A percentile compares a stretch with the other conserved stretches of the same genome.
These are phyloP conservation scores for Pelargonium exstipulatum DNA, from an alignment of 441 rosid species.

Conservation along the genomic window DNA sequence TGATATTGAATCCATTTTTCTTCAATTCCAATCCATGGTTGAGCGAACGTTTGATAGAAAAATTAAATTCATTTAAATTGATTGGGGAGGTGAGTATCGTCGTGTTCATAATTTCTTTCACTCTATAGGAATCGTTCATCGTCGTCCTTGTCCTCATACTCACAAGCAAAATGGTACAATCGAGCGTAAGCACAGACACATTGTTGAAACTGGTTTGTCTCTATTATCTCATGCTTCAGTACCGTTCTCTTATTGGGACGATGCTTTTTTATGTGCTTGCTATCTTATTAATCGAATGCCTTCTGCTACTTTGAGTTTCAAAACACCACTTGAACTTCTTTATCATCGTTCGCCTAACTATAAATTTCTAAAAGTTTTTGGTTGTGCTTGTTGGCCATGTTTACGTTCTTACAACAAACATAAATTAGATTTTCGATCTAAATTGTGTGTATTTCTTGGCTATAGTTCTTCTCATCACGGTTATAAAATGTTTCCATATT, in stretches of 20 bases:
- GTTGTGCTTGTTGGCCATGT: not conserved
- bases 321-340: not conserved
- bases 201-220: constrained; percentile 10
- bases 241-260: constrained; percentile 8
- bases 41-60: not conserved
- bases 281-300: constrained; percentile 7
- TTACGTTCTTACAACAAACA: not conserved
- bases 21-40: constrained; percentile 2
- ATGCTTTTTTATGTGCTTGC: not conserved
- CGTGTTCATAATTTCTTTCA: no score
- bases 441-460: not conserved
- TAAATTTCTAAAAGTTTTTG: not conserved
- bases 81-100: not conserved
- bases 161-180: constrained; percentile 5
- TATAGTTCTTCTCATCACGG: not conserved
- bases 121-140: not conserved
- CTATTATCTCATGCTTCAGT: constrained; percentile 6
- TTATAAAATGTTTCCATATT: not conserved
- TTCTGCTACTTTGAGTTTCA: constrained; percentile 1
- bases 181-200: not conserved
- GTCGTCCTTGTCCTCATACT: constrained; percentile 1
- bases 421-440: not conserved
- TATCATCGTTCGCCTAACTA: constrained; percentile 5
- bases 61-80: not conserved
- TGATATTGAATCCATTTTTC: not conserved